Evolutionary conservation across 768 basidiomycete genomes (phyloP).

Genomic region (Tephrocybe sp.): DNA sequence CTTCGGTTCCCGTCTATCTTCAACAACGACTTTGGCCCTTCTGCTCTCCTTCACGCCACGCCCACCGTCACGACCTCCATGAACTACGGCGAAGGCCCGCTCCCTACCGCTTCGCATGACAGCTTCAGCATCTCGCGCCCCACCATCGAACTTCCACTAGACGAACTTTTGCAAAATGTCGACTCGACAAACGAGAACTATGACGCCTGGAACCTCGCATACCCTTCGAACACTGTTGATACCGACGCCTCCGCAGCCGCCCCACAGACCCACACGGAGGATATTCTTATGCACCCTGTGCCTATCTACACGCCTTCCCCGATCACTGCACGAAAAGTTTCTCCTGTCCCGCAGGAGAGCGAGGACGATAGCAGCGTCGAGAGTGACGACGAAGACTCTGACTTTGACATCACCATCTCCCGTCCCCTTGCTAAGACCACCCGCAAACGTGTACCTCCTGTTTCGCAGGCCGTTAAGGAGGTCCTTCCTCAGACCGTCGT

Average conservation of each 20-base stretch:
- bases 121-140: slow-evolving; percentile 68
- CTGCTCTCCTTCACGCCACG: slow-evolving; percentile 67
- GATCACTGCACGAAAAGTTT: slow-evolving; percentile 14
- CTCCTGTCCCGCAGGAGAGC: slow-evolving; percentile 24
- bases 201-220: slow-evolving; percentile 19
- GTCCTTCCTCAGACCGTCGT: slow-evolving; percentile 52
- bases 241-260: slow-evolving; percentile 13
- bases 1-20: slow-evolving; percentile 78
- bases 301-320: slow-evolving; percentile 8
- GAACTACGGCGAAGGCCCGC: slow-evolving; percentile 80
- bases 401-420: slow-evolving; percentile 32
- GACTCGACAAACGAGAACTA: slow-evolving; percentile 29
- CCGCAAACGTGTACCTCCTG: slow-evolving; percentile 29
- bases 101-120: slow-evolving; percentile 43
- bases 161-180: slow-evolving; percentile 67
- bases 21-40: slow-evolving; percentile 73
- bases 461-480: slow-evolving; percentile 42
- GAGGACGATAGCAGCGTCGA: slow-evolving; percentile 33
- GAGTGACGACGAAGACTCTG: slow-evolving; percentile 36
- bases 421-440: slow-evolving; percentile 18
- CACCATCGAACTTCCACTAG: slow-evolving; percentile 85
- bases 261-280: slow-evolving; percentile 26
- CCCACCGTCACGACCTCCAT: slow-evolving; percentile 67
- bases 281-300: slow-evolving; percentile 29
- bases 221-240: slow-evolving; percentile 7